Percentiles rank a stretch among this genome's conserved stretches.
Evolutionary conservation across 352 stramenopile species (phyloP).

Genomic region (Sclerospora graminicola): DNA sequence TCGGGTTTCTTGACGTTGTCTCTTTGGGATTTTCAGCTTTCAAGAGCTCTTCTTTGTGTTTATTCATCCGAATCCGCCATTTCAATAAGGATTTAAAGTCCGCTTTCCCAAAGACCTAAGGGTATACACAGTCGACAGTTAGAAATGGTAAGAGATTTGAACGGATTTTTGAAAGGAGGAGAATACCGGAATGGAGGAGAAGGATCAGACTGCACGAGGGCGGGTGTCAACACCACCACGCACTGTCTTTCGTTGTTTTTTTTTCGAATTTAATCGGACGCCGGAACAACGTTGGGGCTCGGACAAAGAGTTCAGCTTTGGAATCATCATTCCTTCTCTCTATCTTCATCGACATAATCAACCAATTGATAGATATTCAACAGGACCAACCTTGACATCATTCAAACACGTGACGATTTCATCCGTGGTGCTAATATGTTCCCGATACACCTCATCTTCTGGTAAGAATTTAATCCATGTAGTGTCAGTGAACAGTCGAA

Average conservation of each 20-base stretch:
- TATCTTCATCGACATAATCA: slow-evolving; percentile 6
- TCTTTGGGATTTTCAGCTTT: slow-evolving; percentile 45
- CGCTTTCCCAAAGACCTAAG: slow-evolving; percentile 92
- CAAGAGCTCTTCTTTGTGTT: too few relatives aligned
- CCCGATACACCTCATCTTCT: too few relatives aligned
- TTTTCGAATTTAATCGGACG: slow-evolving; percentile 84
- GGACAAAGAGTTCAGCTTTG: slow-evolving; percentile 72
- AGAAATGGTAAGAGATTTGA: too few relatives aligned
- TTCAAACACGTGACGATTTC: slow-evolving; percentile 47
- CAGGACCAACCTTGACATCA: slow-evolving; percentile 86
- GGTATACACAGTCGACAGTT: too few relatives aligned
- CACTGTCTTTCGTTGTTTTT: slow-evolving; percentile 85
- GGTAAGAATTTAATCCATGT: slow-evolving; percentile 92
- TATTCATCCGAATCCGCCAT: too few relatives aligned
- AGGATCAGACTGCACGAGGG: too few relatives aligned
- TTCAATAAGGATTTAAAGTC: too few relatives aligned
- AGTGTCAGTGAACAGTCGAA: slow-evolving; percentile 91
- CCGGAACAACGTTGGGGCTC: slow-evolving; percentile 81
- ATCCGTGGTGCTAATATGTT: too few relatives aligned
- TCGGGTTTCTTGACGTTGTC: slow-evolving; percentile 25
- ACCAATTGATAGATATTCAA: background rate
- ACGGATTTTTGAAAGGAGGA: too few relatives aligned
- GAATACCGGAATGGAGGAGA: too few relatives aligned
- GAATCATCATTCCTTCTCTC: slow-evolving; percentile 66
- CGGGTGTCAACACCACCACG: slow-evolving; percentile 44